phyloP scores from a whole-genome alignment of 148 eudicot genomes.

The Rhododendron kiyosumense region DNA sequence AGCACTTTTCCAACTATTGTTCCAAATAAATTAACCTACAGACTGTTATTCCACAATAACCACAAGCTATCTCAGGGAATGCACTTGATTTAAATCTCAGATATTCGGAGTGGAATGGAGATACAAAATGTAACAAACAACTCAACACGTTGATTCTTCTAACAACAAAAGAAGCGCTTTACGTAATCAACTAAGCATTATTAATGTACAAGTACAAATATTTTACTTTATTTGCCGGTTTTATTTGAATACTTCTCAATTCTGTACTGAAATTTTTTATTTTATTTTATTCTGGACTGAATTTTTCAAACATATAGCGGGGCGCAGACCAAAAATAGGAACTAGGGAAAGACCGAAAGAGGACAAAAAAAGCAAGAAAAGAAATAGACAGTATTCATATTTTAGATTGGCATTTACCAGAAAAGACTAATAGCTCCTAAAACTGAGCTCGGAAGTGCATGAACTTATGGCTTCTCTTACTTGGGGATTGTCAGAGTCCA shows the following conservation, averaged over 20 bases:
- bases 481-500: conserved; percentile 65
- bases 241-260: neutral
- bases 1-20: neutral
- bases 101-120: neutral
- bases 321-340: neutral
- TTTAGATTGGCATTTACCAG: neutral
- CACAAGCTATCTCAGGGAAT: neutral
- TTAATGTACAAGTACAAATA: neutral
- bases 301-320: neutral
- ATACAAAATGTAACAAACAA: neutral
- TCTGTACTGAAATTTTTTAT: neutral
- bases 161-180: neutral
- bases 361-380: neutral
- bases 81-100: neutral
- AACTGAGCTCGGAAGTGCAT: conserved; percentile 66
- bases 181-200: neutral
- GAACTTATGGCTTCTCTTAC: conserved; percentile 63
- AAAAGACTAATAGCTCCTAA: conserved; percentile 22
- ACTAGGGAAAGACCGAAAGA: neutral
- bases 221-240: neutral
- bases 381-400: neutral
- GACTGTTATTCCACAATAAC: neutral
- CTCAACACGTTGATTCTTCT: neutral
- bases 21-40: neutral
- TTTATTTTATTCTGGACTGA: neutral